phyloP scores from a whole-genome alignment of 306 rosid genomes.

The Vigna trinervia region DNA sequence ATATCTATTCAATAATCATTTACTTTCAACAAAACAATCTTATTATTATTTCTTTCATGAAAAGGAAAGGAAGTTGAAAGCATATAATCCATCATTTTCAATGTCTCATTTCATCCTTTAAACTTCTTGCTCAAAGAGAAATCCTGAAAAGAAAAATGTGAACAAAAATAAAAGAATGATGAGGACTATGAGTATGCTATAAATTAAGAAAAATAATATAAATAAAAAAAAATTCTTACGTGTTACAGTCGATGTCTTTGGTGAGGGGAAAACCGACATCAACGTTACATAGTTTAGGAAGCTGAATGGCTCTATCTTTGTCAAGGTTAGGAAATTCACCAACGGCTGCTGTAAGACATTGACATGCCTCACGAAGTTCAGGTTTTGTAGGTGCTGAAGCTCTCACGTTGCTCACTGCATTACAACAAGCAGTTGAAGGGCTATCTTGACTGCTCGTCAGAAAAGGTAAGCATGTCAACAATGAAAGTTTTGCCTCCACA shows the following conservation, averaged over 20 bases:
- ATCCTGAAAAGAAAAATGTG: not conserved
- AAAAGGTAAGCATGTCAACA: constrained; percentile 34
- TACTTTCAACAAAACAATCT: too few species aligned
- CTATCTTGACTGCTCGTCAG: not conserved
- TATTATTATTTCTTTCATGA: too few species aligned
- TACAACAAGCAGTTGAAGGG: constrained; percentile 31
- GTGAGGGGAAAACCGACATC: constrained; percentile 23
- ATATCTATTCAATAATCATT: too few species aligned
- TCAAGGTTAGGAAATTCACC: not conserved
- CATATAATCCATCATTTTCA: too few species aligned
- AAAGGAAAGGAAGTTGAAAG: too few species aligned
- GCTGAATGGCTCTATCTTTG: not conserved
- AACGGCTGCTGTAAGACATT: constrained; percentile 32
- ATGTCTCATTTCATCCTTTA: not conserved
- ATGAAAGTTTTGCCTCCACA: not conserved
- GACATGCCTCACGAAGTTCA: constrained; percentile 38
- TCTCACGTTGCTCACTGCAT: not conserved
- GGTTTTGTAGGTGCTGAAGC: not conserved
- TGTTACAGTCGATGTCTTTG: constrained; percentile 28
- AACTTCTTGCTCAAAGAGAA: not conserved
- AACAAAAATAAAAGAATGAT: not conserved
- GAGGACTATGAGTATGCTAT: not conserved
- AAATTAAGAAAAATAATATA: not conserved
- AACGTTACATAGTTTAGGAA: constrained; percentile 40
- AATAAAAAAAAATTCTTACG: not conserved